Base-by-base conservation (phyloP, 139 green algal species). In the Micractinium sp. region DNA sequence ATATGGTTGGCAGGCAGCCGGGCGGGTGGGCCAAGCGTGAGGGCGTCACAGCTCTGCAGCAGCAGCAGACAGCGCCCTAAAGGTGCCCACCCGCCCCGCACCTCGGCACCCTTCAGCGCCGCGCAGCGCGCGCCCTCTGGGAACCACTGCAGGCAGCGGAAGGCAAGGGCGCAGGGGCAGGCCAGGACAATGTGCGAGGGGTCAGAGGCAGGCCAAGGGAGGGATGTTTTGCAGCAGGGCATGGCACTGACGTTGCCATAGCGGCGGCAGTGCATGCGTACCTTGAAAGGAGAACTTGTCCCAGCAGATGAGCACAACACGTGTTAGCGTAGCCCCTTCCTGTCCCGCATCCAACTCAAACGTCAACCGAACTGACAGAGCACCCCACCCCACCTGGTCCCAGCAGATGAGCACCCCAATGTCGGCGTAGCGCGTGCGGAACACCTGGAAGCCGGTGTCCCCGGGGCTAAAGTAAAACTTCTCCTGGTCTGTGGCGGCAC, bases 401-500 rank as follows among this genome's bases (percentile, higher is more conserved):
- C 95, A 97, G 92, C 95, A 97, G 75, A 97, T 95, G 35, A 88
- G 92, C 35, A 94, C 88, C 1, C 95, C 94, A 7, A 97, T 88
- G 35, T 60, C 56, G 38, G 89, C 94, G 84, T 91, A 95, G 39
- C 73, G 82, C 4, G 95, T 97, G 39, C 95, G 74, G 22, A 92
- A 95, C 13, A 94, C 92, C 60, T 92, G 89, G 92, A 97, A 96
- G 16, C 95, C 95, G 20, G 95, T 97, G 92, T 97, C 95, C 0
- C 95, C 95, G 0, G 94, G 94, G 73, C 15, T 93, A 89, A 97
- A 97, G 89, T 97, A 97, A 73, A 95, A 97, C 90, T 97, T 97
- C 86, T 97, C 94, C 86, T 94, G 87, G 85, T 96, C 93, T 93
- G 90, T 29, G 78, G 3, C 20, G 63, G 3, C 63, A 27, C 7